Percentiles rank a stretch among this genome's conserved stretches.
Conservation (phyloP, 2,329 filamentous ascomycete genomes). For the Epichloe gansuensis region DNA sequence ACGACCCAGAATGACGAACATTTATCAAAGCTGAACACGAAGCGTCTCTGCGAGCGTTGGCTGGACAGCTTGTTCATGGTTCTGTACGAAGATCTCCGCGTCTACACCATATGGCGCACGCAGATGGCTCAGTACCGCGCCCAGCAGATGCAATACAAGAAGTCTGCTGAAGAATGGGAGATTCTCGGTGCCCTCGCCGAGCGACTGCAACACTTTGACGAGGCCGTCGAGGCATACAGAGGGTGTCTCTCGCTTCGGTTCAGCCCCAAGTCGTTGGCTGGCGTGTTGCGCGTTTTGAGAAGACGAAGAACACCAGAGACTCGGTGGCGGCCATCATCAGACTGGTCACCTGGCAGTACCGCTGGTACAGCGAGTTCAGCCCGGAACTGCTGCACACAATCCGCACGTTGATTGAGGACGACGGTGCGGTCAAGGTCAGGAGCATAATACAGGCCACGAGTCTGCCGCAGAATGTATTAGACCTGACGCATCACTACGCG, state of each 20-base stretch:
- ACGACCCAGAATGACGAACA: slow-evolving; percentile 53
- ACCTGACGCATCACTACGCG: slow-evolving; percentile 92
- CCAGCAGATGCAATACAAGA: slow-evolving; percentile 91
- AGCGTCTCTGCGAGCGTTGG: slow-evolving; percentile 94
- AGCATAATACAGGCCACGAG: slow-evolving; percentile 96
- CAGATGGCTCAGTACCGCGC: slow-evolving; percentile 93
- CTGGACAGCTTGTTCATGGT: slow-evolving; percentile 99
- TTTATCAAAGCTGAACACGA: slow-evolving; percentile 89
- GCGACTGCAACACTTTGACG: slow-evolving; percentile 80
- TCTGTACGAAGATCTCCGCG: slow-evolving; percentile 89
- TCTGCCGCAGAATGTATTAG: slow-evolving; percentile 81
- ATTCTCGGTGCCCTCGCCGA: slow-evolving; percentile 89
- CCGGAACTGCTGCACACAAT: slow-evolving; percentile 80
- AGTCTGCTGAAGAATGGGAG: slow-evolving; percentile 95
- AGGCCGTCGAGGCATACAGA: slow-evolving; percentile 87
- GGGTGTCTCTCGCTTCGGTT: slow-evolving; percentile 80
- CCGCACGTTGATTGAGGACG: slow-evolving; percentile 88
- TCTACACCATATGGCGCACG: slow-evolving; percentile 98
- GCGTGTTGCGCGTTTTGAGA: slow-evolving; percentile 69
- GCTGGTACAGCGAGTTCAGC: slow-evolving; percentile 99
- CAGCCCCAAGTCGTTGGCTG: slow-evolving; percentile 81
- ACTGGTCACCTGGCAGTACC: slow-evolving; percentile 93
- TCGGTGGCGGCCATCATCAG: slow-evolving; percentile 78
- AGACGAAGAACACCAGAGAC: slow-evolving; percentile 64
- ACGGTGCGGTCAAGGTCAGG: slow-evolving; percentile 91